phyloP scores from a whole-genome alignment of 495 filamentous ascomycete genomes.

The Lineolata rhizophorae region DNA sequence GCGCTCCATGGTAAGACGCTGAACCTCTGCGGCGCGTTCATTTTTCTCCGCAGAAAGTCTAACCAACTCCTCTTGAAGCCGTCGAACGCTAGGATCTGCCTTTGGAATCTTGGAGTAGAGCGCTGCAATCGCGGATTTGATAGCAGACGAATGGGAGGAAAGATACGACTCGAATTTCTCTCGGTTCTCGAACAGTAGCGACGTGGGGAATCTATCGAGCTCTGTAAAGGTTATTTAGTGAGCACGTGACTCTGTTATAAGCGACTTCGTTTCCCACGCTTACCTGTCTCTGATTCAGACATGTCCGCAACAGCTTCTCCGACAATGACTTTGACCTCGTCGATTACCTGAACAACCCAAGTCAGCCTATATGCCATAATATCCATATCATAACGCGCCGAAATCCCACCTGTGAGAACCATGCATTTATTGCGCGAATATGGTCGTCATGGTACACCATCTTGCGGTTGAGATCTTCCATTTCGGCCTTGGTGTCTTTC shows the following conservation, averaged over 20 bases:
- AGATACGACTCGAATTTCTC: constrained; percentile 63
- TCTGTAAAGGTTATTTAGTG: constrained; percentile 4
- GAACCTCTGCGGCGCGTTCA: constrained; percentile 50
- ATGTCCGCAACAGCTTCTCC: constrained; percentile 28
- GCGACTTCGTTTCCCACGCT: no score
- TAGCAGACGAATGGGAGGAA: constrained; percentile 32
- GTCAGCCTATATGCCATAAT: constrained; percentile 5
- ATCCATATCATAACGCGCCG: neutral
- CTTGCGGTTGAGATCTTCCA: constrained; percentile 54
- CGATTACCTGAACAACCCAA: constrained; percentile 38
- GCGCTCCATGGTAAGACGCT: constrained; percentile 55
- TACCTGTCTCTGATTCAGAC: no score
- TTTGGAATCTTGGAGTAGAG: constrained; percentile 25
- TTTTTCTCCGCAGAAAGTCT: constrained; percentile 63
- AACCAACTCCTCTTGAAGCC: constrained; percentile 52
- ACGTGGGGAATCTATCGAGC: constrained; percentile 26
- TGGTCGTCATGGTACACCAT: constrained; percentile 74
- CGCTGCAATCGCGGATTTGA: constrained; percentile 34
- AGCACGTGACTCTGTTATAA: no score
- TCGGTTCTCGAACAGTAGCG: constrained; percentile 39
- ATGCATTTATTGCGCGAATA: constrained; percentile 67
- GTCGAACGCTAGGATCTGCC: constrained; percentile 37
- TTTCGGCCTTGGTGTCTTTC: constrained; percentile 21
- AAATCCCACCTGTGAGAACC: constrained; percentile 71
- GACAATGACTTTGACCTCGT: constrained; percentile 58